Percentiles rank a stretch among this genome's conserved stretches.
phyloP scores from a whole-genome alignment of 169 alveolate genomes.

The Miamiensis avidus region DNA sequence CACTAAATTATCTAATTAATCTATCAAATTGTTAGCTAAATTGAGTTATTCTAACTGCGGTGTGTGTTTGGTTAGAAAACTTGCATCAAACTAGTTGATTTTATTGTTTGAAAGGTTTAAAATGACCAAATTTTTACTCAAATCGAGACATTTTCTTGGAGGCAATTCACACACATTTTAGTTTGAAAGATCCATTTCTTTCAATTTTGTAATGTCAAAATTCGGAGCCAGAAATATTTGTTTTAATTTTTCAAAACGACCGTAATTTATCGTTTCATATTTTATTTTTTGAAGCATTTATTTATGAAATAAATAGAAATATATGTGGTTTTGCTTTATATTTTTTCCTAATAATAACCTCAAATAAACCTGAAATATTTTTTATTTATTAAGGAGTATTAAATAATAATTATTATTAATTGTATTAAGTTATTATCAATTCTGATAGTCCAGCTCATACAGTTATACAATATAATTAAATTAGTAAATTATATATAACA shows the following conservation, averaged over 20 bases:
- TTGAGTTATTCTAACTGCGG: slow-evolving; percentile 21
- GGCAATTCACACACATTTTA: slow-evolving; percentile 25
- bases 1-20: slow-evolving; percentile 36
- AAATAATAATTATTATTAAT: no score
- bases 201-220: slow-evolving; percentile 37
- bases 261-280: slow-evolving; percentile 43
- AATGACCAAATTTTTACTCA: slow-evolving; percentile 14
- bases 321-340: no score
- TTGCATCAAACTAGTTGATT: slow-evolving; percentile 30
- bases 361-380: no score
- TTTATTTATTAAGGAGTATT: no score
- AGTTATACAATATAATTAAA: no score
- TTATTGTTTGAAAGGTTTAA: slow-evolving; percentile 27
- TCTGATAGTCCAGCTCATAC: no score
- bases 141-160: slow-evolving; percentile 8
- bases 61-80: slow-evolving; percentile 13
- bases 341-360: no score
- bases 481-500: no score
- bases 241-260: slow-evolving; percentile 34
- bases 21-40: slow-evolving; percentile 27
- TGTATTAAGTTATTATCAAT: no score
- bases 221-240: slow-evolving; percentile 25
- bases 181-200: slow-evolving; percentile 34
- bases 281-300: slow-evolving; percentile 25
- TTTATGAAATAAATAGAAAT: no score